Evolutionary conservation across 345 rosid genomes (phyloP).

Genomic region (Dipteronia dyeriana): DNA sequence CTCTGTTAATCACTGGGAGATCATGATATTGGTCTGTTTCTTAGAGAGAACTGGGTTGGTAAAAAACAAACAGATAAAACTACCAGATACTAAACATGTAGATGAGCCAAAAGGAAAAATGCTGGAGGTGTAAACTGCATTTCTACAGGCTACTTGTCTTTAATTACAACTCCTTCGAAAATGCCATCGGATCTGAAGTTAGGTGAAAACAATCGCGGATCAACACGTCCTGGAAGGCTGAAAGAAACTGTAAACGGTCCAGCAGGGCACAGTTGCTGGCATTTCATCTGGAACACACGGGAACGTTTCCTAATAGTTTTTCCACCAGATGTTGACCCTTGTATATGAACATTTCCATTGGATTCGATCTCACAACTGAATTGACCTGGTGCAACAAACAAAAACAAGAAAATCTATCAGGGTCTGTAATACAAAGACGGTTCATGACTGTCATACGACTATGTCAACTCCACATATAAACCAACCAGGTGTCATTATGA

Average conservation of each 20-base stretch:
- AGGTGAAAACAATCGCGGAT: slow-evolving; percentile 65
- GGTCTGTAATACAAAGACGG: no score
- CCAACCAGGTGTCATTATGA: background rate
- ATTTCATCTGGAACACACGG: slow-evolving; percentile 43
- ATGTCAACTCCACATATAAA: background rate
- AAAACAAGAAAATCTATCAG: slow-evolving; percentile 6
- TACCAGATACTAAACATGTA: no score
- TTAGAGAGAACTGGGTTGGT: no score
- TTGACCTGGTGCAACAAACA: slow-evolving; percentile 35
- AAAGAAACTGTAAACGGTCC: slow-evolving; percentile 60
- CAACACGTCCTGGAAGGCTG: slow-evolving; percentile 73
- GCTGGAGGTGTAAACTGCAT: background rate
- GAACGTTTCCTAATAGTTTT: slow-evolving; percentile 41
- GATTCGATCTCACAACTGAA: slow-evolving; percentile 61
- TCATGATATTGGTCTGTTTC: no score
- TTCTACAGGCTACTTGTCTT: slow-evolving; percentile 19
- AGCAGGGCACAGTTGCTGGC: slow-evolving; percentile 46
- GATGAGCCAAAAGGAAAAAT: background rate
- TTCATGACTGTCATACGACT: background rate
- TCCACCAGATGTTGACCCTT: slow-evolving; percentile 44
- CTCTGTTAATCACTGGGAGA: no score
- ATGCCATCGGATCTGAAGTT: slow-evolving; percentile 64
- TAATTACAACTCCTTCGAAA: slow-evolving; percentile 61
- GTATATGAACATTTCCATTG: slow-evolving; percentile 54
- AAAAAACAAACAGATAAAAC: no score